Percentiles rank a stretch among this genome's conserved stretches.
These are phyloP conservation scores for Piromyces sp. DNA, from an alignment of 192 early-diverging fungal species.

Conservation along the genomic window DNA sequence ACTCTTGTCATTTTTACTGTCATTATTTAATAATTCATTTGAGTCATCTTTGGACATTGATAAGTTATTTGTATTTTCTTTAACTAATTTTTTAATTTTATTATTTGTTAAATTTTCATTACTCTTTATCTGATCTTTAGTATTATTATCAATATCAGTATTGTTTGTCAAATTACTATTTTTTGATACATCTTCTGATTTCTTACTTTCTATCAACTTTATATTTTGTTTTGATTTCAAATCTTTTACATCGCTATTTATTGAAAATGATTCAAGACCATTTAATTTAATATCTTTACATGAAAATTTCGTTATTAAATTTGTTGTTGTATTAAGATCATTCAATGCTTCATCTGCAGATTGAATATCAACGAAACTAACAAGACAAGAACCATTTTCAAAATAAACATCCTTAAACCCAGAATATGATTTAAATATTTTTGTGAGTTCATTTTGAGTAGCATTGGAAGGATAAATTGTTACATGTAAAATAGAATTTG, in stretches of 20 bases:
- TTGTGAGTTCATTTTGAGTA: not conserved
- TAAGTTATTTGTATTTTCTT: no score
- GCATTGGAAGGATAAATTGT: not conserved
- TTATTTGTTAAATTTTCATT: not conserved
- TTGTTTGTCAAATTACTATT: not conserved
- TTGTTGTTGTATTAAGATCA: not conserved
- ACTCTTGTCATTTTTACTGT: no score
- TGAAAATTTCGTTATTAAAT: not conserved
- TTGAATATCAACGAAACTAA: not conserved
- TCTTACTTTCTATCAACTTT: not conserved
- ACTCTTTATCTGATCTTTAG: not conserved
- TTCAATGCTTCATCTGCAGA: not conserved
- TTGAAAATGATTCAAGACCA: not conserved
- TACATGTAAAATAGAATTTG: not conserved
- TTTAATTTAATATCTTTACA: not conserved
- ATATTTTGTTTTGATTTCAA: not conserved
- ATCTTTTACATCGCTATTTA: not conserved
- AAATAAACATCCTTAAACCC: not conserved
- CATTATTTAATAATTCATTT: no score
- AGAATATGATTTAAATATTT: not conserved
- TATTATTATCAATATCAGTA: not conserved
- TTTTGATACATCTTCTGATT: not conserved
- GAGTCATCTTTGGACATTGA: no score
- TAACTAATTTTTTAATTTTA: not conserved
- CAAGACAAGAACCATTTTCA: not conserved